Base-by-base conservation (phyloP, 2,329 filamentous ascomycete species). In the Aspergillus clavatus region DNA sequence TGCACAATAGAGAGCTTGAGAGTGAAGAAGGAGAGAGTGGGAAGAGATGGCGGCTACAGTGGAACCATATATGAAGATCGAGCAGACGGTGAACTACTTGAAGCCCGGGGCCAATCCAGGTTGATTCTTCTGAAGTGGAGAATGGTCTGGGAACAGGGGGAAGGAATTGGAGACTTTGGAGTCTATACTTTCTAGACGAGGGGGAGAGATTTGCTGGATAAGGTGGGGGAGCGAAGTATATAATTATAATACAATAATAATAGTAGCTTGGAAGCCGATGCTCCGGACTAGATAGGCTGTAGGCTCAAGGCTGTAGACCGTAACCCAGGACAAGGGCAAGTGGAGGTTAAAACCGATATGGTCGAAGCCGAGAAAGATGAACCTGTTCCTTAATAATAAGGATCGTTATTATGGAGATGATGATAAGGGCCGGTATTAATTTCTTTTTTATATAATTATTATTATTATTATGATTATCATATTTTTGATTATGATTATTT, bases 171-270 rank as follows among this genome's bases (percentile, higher is more conserved):
- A n/a, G n/a, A n/a, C n/a, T n/a, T n/a, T n/a, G 42, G 47, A 48
- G 53, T 56, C 16, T 35, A 35, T 35, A 35, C 31, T 35, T 56
- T 56, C 53, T 50, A 56, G 52, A 53, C 43, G 38, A 45, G 38
- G 47, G 39, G 43, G 42, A n/a, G 37, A 47, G 43, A 49, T 49
- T 45, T 48, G 38, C 38, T 50, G 46, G 51, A 43, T 38, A 24
- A 42, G 38, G 53, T 52, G 53, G 52, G 50, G 51, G 10, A 40
- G 24, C 22, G 24, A 11, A 22, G 22, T 36, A 42, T 31, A 23
- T 54, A 51, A 54, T 54, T 54, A 47, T 51, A n/a, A n/a, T n/a
- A n/a, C n/a, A n/a, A n/a, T n/a, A n/a, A n/a, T n/a, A n/a, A n/a
- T n/a, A n/a, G n/a, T n/a, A 51, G 51, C 49, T 45, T 38, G 45